Evolutionary conservation across 2,329 filamentous ascomycete genomes (phyloP).

Genomic region (Akanthomyces uredinophilus): DNA sequence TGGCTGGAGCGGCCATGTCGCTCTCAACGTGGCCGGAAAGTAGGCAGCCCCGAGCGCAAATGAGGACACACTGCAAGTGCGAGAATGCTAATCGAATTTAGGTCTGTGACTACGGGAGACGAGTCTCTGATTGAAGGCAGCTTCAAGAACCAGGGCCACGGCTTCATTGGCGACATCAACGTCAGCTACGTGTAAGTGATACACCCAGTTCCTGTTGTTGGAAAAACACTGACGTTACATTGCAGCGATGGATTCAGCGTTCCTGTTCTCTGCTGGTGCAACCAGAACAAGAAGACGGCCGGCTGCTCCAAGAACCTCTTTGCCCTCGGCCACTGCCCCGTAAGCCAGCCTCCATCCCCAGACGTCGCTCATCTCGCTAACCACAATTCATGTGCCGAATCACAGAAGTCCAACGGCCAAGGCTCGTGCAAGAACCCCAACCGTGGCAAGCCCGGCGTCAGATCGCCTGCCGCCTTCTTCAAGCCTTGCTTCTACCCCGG

Average conservation of each 20-base stretch:
- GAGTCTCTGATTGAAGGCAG: conserved; percentile 16
- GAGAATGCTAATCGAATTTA: neutral
- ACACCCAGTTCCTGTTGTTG: neutral
- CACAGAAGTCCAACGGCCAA: conserved; percentile 12
- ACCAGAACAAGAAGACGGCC: conserved; percentile 12
- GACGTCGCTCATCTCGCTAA: neutral
- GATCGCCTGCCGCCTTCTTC: conserved; percentile 1
- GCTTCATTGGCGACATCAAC: conserved; percentile 14
- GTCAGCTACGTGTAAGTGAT: conserved; percentile 17
- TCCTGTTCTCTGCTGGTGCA: conserved; percentile 15
- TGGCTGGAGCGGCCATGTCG: conserved; percentile 15
- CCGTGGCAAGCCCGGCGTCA: neutral
- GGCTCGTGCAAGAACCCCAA: conserved; percentile 14
- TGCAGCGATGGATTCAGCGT: conserved; percentile 14
- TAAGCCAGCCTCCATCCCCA: neutral
- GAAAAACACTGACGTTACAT: neutral
- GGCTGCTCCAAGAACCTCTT: conserved; percentile 16
- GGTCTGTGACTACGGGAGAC: conserved; percentile 20
- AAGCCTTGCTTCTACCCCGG: conserved; percentile 12
- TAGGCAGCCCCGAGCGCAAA: neutral
- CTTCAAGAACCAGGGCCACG: conserved; percentile 12
- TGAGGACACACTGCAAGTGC: neutral
- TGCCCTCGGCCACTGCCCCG: neutral
- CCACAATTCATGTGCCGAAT: no score
- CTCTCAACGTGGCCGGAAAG: conserved; percentile 9